These are phyloP conservation scores for Ascochyta fabae DNA, from an alignment of 2,329 filamentous ascomycete genomes.

Conservation along the genomic window DNA sequence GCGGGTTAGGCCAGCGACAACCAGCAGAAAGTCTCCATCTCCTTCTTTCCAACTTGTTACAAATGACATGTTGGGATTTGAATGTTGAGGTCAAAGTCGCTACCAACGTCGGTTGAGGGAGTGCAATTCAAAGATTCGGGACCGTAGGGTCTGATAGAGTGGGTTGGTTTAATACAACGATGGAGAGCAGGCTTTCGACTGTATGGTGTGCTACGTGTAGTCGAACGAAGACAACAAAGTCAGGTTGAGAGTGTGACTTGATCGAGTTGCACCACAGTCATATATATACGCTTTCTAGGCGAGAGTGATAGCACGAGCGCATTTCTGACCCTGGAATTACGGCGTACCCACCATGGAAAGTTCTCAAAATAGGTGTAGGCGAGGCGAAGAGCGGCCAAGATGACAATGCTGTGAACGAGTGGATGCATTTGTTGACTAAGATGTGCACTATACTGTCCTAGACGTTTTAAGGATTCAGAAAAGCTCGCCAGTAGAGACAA, in stretches of 20 bases:
- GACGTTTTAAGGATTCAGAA: conserved; percentile 6
- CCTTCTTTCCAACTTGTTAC: conserved; percentile 22
- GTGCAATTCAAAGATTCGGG: not conserved
- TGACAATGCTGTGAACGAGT: conserved; percentile 4
- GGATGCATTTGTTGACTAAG: conserved; percentile 6
- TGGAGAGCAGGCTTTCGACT: not conserved
- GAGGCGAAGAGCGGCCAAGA: conserved; percentile 8
- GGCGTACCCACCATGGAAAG: not conserved
- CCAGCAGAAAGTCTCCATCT: conserved; percentile 39
- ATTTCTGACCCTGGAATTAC: not conserved
- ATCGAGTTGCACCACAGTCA: conserved; percentile 1
- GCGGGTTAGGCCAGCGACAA: conserved; percentile 34
- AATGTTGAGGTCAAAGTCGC: not conserved
- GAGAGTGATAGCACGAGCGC: conserved; percentile 5
- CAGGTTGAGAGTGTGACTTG: not conserved
- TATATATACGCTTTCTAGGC: conserved; percentile 12
- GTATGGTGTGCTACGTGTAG: not conserved
- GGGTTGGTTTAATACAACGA: not conserved
- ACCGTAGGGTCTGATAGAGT: not conserved
- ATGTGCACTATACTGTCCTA: conserved; percentile 8
- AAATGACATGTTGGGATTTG: conserved; percentile 20
- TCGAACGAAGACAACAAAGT: not conserved
- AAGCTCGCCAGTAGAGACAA: conserved; percentile 11
- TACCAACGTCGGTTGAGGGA: not conserved
- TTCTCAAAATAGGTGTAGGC: conserved; percentile 7